Evolutionary conservation across 345 rosid genomes (phyloP).

Genomic region (Streptanthus diversifolius): DNA sequence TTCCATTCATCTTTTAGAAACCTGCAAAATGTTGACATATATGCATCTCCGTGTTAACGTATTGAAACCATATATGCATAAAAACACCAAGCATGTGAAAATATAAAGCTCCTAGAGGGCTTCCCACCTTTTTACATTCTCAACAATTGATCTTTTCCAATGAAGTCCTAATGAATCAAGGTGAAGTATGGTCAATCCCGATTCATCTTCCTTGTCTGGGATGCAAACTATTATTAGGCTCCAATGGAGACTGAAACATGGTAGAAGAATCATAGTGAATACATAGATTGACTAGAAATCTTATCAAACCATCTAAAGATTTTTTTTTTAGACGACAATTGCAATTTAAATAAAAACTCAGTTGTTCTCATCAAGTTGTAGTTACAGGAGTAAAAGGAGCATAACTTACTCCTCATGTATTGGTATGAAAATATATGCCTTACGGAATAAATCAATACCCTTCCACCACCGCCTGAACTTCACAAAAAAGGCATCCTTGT

Average conservation of each 20-base stretch:
- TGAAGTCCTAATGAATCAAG: conserved; percentile 86
- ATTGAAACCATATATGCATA: neutral
- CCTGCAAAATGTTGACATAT: conserved; percentile 36
- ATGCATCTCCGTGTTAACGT: neutral
- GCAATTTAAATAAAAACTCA: neutral
- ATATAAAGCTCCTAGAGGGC: neutral
- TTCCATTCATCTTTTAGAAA: conserved; percentile 81
- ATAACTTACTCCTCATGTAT: conserved; percentile 82
- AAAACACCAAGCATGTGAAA: neutral
- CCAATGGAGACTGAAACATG: conserved; percentile 76
- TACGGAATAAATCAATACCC: conserved; percentile 77
- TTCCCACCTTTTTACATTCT: conserved; percentile 70
- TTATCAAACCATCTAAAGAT: neutral
- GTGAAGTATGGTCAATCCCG: conserved; percentile 81
- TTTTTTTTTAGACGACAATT: neutral
- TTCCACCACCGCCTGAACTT: conserved; percentile 99
- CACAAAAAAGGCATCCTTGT: conserved; percentile 56
- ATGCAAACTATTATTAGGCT: conserved; percentile 88
- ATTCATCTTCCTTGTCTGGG: conserved; percentile 74
- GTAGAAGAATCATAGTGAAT: conserved; percentile 6
- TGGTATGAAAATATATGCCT: conserved; percentile 84
- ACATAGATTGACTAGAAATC: neutral
- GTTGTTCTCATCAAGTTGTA: neutral
- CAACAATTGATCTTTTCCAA: conserved; percentile 51
- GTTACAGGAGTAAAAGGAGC: neutral